These are phyloP conservation scores for Lasiosphaeriaceae sp. DNA, from an alignment of 495 filamentous ascomycete species.

Conservation along the genomic window DNA sequence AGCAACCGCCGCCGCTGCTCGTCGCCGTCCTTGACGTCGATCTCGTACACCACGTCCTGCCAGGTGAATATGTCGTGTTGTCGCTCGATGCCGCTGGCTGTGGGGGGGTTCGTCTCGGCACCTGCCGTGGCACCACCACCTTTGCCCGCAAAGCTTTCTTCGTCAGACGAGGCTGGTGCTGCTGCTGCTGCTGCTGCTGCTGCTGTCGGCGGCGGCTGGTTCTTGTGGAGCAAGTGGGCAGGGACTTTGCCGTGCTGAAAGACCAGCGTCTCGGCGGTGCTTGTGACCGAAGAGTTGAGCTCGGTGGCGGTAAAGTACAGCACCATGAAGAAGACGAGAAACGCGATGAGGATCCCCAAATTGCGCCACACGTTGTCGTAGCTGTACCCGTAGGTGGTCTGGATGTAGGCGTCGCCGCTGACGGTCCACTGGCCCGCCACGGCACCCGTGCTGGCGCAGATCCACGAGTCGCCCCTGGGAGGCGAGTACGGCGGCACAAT, in stretches of 20 bases:
- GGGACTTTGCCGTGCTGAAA: slow-evolving; percentile 27
- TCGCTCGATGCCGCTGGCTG: slow-evolving; percentile 36
- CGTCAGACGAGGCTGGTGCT: no score
- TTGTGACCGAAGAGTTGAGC: slow-evolving; percentile 43
- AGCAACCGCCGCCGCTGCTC: slow-evolving; percentile 55
- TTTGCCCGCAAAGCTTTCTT: slow-evolving; percentile 26
- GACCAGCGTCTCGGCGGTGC: slow-evolving; percentile 29
- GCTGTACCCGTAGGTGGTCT: slow-evolving; percentile 53
- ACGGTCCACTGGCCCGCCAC: slow-evolving; percentile 47
- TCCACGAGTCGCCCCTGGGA: slow-evolving; percentile 42
- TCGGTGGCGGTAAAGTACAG: slow-evolving; percentile 58
- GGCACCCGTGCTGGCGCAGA: slow-evolving; percentile 49
- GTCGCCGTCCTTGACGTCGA: slow-evolving; percentile 61
- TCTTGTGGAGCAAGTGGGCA: slow-evolving; percentile 11
- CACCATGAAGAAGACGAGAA: slow-evolving; percentile 63
- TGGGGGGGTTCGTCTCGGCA: slow-evolving; percentile 19
- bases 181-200: no score
- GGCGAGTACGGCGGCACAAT: slow-evolving; percentile 43
- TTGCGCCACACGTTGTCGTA: slow-evolving; percentile 72
- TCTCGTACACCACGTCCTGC: slow-evolving; percentile 58
- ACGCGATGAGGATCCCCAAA: slow-evolving; percentile 69
- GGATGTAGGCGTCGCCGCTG: slow-evolving; percentile 59
- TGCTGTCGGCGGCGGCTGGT: slow-evolving; percentile 13
- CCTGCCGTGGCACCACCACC: background rate
- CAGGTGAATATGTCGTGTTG: slow-evolving; percentile 58